Evolutionary conservation across 305 asterid genomes (phyloP).

Genomic region (Caryopteris hybrid): DNA sequence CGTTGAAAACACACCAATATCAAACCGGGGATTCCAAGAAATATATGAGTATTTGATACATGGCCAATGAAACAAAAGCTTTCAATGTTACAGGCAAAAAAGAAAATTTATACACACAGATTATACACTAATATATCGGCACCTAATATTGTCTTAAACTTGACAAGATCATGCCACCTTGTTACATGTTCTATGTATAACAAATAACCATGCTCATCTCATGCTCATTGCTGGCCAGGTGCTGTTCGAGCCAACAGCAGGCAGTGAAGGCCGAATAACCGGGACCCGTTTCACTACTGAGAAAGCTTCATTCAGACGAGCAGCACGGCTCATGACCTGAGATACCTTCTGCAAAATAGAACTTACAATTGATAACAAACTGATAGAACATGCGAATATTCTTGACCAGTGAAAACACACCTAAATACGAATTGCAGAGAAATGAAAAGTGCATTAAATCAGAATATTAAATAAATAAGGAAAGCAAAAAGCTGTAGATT

Average conservation of each 20-base stretch:
- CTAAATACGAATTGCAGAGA: not conserved
- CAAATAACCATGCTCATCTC: constrained; percentile 21
- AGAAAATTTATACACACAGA: constrained; percentile 23
- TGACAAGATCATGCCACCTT: not conserved
- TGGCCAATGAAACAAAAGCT: constrained; percentile 15
- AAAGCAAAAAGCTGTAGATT: not conserved
- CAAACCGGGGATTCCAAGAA: constrained; percentile 10
- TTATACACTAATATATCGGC: constrained; percentile 19
- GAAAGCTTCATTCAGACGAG: constrained; percentile 93
- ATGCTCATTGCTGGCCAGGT: constrained; percentile 63
- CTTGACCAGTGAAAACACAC: not conserved
- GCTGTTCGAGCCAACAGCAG: constrained; percentile 53
- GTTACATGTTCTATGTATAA: not conserved
- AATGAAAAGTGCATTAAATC: not conserved
- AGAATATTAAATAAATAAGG: too few relatives aligned
- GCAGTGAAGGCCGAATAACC: constrained; percentile 66
- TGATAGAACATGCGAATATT: not conserved
- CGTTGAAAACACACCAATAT: too few relatives aligned
- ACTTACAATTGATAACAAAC: constrained; percentile 1
- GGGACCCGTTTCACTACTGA: constrained; percentile 86
- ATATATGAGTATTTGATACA: constrained; percentile 17
- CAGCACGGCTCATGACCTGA: constrained; percentile 89
- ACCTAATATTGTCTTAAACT: constrained; percentile 20
- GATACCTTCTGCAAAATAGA: constrained; percentile 66
- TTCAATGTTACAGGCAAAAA: constrained; percentile 9